Evolutionary conservation across 495 filamentous ascomycete species (phyloP), one percentile per base, ranked within the genome.

Genomic region (Penicillium angulare): DNA sequence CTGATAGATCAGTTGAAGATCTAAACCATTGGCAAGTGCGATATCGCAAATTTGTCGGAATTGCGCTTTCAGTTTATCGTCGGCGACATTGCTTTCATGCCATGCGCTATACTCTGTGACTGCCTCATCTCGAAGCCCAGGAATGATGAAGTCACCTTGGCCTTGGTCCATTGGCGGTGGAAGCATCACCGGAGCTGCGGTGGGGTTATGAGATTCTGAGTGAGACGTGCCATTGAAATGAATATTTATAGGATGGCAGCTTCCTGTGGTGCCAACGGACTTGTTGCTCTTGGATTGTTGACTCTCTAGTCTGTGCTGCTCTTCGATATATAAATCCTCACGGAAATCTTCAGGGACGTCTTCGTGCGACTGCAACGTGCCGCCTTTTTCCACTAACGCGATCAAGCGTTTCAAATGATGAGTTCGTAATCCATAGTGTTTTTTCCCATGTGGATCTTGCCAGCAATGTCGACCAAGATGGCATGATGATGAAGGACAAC

Each of bases 371-470:
- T 62, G 42, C 3, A 65, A 34, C 15, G 41, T 42, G 21, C 57
- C 50, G 44, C 53, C 58, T 36, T 60, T 49, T 22, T 66, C 48
- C 1, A 57, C 60, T 24, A 52, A 62, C n/a, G 55, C 34, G 24
- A 68, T 47, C 8, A 70, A 50, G 7, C 47, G 50, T 24, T n/a
- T 64, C 13, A 67, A 47, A 44, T 55, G 47, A 45, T 67, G 52
- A 16, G 56, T 65, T 17, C 45, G 43, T 6, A 73, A 49, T 50
- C 34, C 60, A 47, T 68, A 67, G 49, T 70, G 67, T 32, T 65
- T 67, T 46, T 64, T 67, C 15, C 57, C 56, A 12, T 50, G 31
- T 16, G 57, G 60, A 43, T 71, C 65, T 16, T 54, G 56, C 65
- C 60, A 71, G 47, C 56, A 70, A 38, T 69, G 61, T 7, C 56